phyloP scores from a whole-genome alignment of 176 grass and related monocot species.

The Triticum urartu region DNA sequence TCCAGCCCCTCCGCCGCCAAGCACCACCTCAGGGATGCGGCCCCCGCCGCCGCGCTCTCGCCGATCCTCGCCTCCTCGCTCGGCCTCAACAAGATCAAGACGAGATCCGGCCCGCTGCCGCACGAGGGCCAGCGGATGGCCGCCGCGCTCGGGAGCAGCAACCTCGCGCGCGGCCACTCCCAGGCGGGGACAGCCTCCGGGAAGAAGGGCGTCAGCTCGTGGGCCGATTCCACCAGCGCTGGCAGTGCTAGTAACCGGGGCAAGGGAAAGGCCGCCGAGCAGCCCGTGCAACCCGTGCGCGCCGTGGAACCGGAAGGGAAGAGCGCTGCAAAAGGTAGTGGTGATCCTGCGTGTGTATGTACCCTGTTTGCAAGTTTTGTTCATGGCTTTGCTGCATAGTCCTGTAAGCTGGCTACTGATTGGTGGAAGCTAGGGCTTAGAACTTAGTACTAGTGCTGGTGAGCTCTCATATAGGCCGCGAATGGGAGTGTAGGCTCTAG shows the following conservation, averaged over 20 bases:
- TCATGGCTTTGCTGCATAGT: constrained; percentile 9
- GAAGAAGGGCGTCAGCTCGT: constrained; percentile 42
- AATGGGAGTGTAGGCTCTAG: not conserved
- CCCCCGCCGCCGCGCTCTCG: constrained; percentile 47
- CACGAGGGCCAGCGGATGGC: constrained; percentile 83
- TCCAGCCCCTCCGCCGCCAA: constrained; percentile 38
- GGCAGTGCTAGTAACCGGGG: constrained; percentile 23
- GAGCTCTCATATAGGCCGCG: not conserved
- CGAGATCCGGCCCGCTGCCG: constrained; percentile 97
- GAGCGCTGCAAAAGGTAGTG: constrained; percentile 41
- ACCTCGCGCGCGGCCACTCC: constrained; percentile 68
- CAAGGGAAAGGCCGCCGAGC: constrained; percentile 40
- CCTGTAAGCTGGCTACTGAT: constrained; percentile 23
- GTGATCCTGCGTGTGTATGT: not conserved
- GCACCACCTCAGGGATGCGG: constrained; percentile 41
- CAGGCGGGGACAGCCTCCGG: constrained; percentile 30
- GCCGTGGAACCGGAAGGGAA: constrained; percentile 31
- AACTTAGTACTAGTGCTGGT: not conserved
- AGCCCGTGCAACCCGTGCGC: not conserved
- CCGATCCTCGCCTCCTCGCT: constrained; percentile 99
- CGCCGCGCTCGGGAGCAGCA: constrained; percentile 74
- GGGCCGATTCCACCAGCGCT: constrained; percentile 38
- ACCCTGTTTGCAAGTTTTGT: not conserved
- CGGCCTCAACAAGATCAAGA: constrained; percentile 98
- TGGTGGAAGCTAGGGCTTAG: constrained; percentile 5